These are phyloP conservation scores for Nematocida sp. DNA, from an alignment of 371 early-diverging fungal species.

Conservation along the genomic window DNA sequence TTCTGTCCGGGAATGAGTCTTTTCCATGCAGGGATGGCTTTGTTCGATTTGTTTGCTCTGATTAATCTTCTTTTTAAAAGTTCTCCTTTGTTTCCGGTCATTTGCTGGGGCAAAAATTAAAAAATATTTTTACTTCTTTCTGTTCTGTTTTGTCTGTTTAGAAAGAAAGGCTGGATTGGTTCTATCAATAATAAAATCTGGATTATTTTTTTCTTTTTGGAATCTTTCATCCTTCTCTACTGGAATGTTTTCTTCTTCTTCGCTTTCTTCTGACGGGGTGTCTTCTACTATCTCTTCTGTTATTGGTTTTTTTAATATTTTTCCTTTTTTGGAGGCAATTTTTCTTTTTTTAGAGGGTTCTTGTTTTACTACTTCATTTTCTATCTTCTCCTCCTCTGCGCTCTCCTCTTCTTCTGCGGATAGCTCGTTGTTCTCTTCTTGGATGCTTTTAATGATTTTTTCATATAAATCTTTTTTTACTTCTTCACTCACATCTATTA, in stretches of 20 bases:
- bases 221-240: conserved; percentile 25
- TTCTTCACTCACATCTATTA: conserved; percentile 42
- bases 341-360: neutral
- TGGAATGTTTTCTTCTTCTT: conserved; percentile 13
- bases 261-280: neutral
- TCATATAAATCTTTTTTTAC: conserved; percentile 6
- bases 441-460: neutral
- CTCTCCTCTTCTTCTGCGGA: neutral
- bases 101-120: conserved; percentile 39
- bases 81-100: conserved; percentile 51
- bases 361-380: neutral
- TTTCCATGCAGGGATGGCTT: conserved; percentile 65
- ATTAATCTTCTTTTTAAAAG: conserved; percentile 65
- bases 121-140: conserved; percentile 15
- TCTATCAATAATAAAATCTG: conserved; percentile 45
- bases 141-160: conserved; percentile 8
- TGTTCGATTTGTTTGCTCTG: conserved; percentile 62
- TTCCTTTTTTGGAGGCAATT: neutral
- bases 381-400: neutral
- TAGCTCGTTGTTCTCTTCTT: neutral
- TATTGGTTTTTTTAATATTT: neutral
- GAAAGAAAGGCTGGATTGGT: conserved; percentile 28
- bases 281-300: conserved; percentile 18
- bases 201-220: conserved; percentile 19
- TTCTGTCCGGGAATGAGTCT: conserved; percentile 60